Evolutionary conservation across 139 green algal species (phyloP), one percentile per base, ranked within the genome.

Genomic region (Tetraselmis chui): DNA sequence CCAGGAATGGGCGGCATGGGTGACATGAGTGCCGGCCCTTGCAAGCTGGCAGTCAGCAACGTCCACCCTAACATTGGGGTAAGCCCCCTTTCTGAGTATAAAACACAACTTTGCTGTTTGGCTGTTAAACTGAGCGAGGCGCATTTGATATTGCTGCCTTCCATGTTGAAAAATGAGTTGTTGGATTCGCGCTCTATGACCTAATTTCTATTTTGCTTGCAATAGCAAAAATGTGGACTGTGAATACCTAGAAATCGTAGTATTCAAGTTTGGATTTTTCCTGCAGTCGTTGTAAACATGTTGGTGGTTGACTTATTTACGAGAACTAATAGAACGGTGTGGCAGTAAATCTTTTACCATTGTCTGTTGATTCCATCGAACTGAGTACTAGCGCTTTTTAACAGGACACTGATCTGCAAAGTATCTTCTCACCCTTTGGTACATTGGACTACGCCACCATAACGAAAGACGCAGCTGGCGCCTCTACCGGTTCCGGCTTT

Each of bases 341-440:
- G n/a, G n/a, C n/a, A n/a, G n/a, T n/a, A n/a, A n/a, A n/a, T n/a
- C n/a, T n/a, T n/a, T n/a, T n/a, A n/a, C n/a, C n/a, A n/a, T n/a
- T n/a, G n/a, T n/a, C n/a, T n/a, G n/a, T n/a, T n/a, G n/a, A n/a
- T n/a, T n/a, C n/a, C n/a, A n/a, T n/a, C n/a, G n/a, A n/a, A n/a
- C n/a, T n/a, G n/a, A n/a, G n/a, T n/a, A n/a, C n/a, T n/a, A n/a
- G n/a, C n/a, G n/a, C n/a, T n/a, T n/a, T n/a, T n/a, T n/a, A n/a
- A n/a, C 5, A 25, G 28, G 94, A 96, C 84, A 81, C 77, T n/a
- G 92, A 97, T 75, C 78, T 98, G 75, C 86, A 85, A 76, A 87
- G 91, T 80, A 88, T 97, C n/a, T 97, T 97, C 80, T 91, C 91
- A 75, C 92, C 94, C 0, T 98, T 97, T 91, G 95, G 95, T 23